Percentiles rank a stretch among this genome's conserved stretches.
These are phyloP conservation scores for Bruguiera gymnorhiza DNA, from an alignment of 345 rosid species.

Conservation along the genomic window DNA sequence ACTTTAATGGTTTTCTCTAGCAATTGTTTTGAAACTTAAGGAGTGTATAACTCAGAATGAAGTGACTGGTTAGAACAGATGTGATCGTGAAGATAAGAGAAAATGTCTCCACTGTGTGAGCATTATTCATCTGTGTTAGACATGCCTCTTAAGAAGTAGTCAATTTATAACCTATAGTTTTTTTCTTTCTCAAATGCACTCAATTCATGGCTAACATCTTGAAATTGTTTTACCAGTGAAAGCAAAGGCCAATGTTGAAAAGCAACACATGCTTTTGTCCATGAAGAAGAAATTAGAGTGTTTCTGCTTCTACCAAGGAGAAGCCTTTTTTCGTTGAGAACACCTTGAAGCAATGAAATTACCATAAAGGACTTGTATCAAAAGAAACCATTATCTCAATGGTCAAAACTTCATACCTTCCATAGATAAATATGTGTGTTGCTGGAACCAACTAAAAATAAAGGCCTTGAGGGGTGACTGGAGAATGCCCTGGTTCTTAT, in stretches of 20 bases:
- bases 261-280: neutral
- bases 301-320: neutral
- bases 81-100: neutral
- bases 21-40: neutral
- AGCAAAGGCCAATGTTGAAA: neutral
- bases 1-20: neutral
- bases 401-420: conserved; percentile 62
- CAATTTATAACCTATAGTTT: neutral
- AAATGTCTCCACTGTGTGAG: neutral
- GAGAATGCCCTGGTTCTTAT: conserved; percentile 75
- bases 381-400: neutral
- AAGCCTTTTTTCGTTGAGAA: neutral
- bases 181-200: no score
- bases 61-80: neutral
- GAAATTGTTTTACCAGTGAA: neutral
- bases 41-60: neutral
- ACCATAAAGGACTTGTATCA: neutral
- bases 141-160: neutral
- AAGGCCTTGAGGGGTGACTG: conserved; percentile 83
- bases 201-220: neutral
- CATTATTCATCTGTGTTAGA: neutral
- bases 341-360: neutral
- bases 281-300: neutral
- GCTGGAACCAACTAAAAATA: conserved; percentile 92
- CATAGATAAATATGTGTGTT: conserved; percentile 84